Percentiles rank a stretch among this genome's conserved stretches.
Conservation (phyloP, 768 basidiomycete genomes). For the Boletus coccyginus region DNA sequence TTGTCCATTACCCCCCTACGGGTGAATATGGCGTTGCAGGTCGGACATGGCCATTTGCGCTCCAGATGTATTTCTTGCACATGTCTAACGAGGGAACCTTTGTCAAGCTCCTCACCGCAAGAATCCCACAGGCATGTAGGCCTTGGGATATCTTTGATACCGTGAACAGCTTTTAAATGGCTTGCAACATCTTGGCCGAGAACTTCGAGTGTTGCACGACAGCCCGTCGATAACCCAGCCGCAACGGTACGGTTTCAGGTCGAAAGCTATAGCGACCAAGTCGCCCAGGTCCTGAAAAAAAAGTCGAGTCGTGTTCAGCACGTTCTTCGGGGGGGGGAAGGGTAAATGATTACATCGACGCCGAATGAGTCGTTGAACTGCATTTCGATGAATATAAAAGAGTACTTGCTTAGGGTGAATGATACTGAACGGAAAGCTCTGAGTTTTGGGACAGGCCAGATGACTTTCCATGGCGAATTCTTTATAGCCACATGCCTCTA, state of each 20-base stretch:
- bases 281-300: constrained; percentile 9
- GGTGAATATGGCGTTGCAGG: constrained; percentile 14
- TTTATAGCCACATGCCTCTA: constrained; percentile 13
- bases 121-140: constrained; percentile 15
- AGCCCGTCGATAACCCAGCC: constrained; percentile 11
- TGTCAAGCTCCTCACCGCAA: constrained; percentile 16
- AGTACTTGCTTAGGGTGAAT: neutral
- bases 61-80: constrained; percentile 24
- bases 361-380: constrained; percentile 6
- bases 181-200: constrained; percentile 13
- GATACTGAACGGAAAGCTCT: neutral
- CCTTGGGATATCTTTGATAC: neutral
- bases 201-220: constrained; percentile 7
- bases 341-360: constrained; percentile 11
- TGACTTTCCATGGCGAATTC: neutral
- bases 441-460: neutral
- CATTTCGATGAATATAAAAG: neutral
- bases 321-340: neutral
- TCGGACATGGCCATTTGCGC: constrained; percentile 23
- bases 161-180: constrained; percentile 16
- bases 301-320: neutral
- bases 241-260: constrained; percentile 1
- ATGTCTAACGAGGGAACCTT: constrained; percentile 18
- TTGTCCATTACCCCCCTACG: constrained; percentile 18
- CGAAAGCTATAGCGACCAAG: constrained; percentile 5